These are phyloP conservation scores for Dendrobium officinale DNA, from an alignment of 106 monocot species.

Conservation along the genomic window DNA sequence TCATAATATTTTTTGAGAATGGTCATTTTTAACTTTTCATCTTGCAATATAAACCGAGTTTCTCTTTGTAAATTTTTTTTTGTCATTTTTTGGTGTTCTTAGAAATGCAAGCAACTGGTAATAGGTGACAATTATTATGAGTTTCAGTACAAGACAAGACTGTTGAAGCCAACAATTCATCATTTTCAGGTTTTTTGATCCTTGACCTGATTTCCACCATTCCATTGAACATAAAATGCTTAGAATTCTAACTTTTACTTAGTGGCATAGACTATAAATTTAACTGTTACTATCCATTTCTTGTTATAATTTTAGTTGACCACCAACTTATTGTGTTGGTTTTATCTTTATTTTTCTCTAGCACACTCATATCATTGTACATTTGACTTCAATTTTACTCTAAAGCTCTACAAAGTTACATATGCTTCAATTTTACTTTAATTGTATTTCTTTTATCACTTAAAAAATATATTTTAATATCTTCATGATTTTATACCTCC, in stretches of 20 bases:
- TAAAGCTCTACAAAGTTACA: too few relatives aligned
- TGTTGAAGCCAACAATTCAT: conserved; percentile 52
- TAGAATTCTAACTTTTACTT: not conserved
- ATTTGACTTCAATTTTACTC: too few relatives aligned
- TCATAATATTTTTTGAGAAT: not conserved
- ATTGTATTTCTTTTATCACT: too few relatives aligned
- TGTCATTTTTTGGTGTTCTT: not conserved
- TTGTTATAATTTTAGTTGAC: not conserved
- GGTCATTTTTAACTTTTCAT: not conserved
- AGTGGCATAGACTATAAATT: not conserved
- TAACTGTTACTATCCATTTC: not conserved
- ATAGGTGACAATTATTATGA: conserved; percentile 57
- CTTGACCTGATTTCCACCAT: not conserved
- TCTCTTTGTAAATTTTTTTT: not conserved
- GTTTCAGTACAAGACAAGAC: conserved; percentile 58
- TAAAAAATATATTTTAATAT: too few relatives aligned
- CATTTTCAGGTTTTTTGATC: conserved; percentile 28
- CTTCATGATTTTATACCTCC: too few relatives aligned
- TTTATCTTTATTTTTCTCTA: not conserved
- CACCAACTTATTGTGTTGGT: not conserved
- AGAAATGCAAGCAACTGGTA: conserved; percentile 48
- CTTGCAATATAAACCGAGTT: not conserved
- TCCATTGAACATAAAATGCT: not conserved
- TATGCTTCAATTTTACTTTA: too few relatives aligned
- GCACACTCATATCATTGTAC: too few relatives aligned